Evolutionary conservation across 1,284 basidiomycete genomes (phyloP), one percentile per base, ranked within the genome.

Genomic region (Apiotrichum gamsii): DNA sequence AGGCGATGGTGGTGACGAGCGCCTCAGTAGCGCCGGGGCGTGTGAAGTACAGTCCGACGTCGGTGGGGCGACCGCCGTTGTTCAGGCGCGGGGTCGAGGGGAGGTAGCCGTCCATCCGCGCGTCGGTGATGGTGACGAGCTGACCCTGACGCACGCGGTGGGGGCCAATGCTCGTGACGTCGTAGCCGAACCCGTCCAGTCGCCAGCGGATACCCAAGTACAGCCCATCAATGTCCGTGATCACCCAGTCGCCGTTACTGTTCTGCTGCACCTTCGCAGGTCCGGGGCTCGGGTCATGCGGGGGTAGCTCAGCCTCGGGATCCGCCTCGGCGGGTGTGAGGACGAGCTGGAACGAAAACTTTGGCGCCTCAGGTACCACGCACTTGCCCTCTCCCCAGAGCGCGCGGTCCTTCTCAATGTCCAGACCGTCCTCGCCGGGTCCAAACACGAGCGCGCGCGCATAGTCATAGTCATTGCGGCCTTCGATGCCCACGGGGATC

Each of bases 111-210:
- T 54, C 53, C 61, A 71, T 69, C 25, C 61, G 46, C 0, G 61
- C 54, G 63, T 93, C 89, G 54, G 84, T 83, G 59, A 93, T 76
- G 60, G 86, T 84, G 38, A 94, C 86, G 24, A 78, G 66, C 60
- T 93, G 87, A 1, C 89, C 89, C 0, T 82, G 78, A 41, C 82
- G 79, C 34, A 91, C 83, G 23, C 81, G 75, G 60, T 90, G 83
- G 43, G 84, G 87, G 0, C 88, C 90, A 90, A 88, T 75, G 74
- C 81, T 86, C 16, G 84, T 78, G 34, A 93, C 78, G 59, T 91
- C 87, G 61, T 89, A 93, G 4, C 89, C 89, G 58, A 76, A 80
- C n/a, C 84, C 84, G 60, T 91, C 89, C 39, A 90, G 67, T 20
- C 86, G 77, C 60, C 80, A 83, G 19, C 87, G 82, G 18, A 91